These are phyloP conservation scores for Globisporangium cylindrosporum DNA, from an alignment of 352 stramenopile species.

Conservation along the genomic window DNA sequence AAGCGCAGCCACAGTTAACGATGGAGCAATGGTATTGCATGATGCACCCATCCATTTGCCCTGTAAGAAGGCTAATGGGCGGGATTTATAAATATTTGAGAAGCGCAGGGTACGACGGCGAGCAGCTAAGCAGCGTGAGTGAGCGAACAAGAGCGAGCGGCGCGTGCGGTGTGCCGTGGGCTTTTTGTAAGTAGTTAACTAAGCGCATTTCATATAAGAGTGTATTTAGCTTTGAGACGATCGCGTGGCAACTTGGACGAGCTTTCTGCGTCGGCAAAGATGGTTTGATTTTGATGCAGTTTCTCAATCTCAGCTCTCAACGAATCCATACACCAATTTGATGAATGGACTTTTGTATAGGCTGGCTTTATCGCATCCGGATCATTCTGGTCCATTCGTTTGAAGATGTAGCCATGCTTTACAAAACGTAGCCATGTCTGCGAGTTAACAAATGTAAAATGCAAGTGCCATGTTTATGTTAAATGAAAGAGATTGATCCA, in stretches of 20 bases:
- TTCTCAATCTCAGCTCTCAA: no score
- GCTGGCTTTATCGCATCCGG: not conserved
- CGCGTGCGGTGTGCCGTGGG: not conserved
- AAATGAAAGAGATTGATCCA: constrained; percentile 6
- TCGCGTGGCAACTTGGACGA: not conserved
- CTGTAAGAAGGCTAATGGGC: not conserved
- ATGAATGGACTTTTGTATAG: not conserved
- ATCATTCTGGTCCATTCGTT: not conserved
- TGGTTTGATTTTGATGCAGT: not conserved
- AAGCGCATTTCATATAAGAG: constrained; percentile 1
- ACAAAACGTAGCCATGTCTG: not conserved
- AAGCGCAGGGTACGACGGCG: not conserved
- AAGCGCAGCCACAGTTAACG: constrained; percentile 6
- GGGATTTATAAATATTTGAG: constrained; percentile 8
- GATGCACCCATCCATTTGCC: not conserved
- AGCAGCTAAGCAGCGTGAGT: not conserved
- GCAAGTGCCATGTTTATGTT: not conserved
- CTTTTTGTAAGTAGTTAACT: not conserved
- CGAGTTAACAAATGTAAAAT: not conserved
- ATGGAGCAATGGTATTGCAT: not conserved
- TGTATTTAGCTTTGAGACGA: constrained; percentile 4
- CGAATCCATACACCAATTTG: not conserved
- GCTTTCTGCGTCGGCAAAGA: not conserved
- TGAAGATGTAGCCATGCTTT: not conserved
- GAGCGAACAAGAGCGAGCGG: not conserved